Base-by-base conservation (phyloP, 805 yeast genomes). In the Ogataea nonfermentans region DNA sequence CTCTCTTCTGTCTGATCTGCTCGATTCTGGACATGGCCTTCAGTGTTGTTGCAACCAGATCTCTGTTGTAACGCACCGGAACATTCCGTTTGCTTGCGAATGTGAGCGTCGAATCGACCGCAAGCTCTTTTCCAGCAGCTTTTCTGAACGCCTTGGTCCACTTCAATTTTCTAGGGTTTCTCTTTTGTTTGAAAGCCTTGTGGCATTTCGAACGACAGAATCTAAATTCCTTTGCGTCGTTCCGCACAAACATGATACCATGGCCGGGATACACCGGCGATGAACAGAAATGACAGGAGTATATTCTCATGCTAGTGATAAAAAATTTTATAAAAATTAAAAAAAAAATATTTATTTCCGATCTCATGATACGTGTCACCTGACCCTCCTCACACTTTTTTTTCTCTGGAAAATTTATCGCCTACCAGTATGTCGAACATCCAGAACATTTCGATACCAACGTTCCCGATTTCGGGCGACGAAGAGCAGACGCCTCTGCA, bases 61-160 rank as follows among this genome's bases (percentile, higher is more conserved):
- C 97, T 73, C 99, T 81, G 72, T 93, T 91, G 68, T 93, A 93
- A 67, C 99, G 80, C 32, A 93, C 97, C 34, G 99, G 99, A 32
- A 93, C 93, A 63, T 93, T 90, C 74, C 99, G 86, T 71, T 97
- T 87, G 52, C 95, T 90, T 44, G 96, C 95, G 66, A 93, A 93
- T 1, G 98, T 86, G 58, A 93, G 76, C 4, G 99, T 90, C 4
- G 96, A 84, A 61, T 93, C 99, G 43, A 93, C 98, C 16, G 95
- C 96, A 74, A 93, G 78, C 64, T 93, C 99, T 66, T 93, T 93
- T 58, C 99, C 99, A 31, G 98, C 98, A 47, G 98, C 95, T 66
- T 93, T 93, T 71, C 99, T 81, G 77, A 93, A 93, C 1, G 99
- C 98, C 67, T 93, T 93, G 41, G 99, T 93, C 99, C 99, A 93